Conservation (phyloP, 345 rosid species). For the Draba incana region DNA sequence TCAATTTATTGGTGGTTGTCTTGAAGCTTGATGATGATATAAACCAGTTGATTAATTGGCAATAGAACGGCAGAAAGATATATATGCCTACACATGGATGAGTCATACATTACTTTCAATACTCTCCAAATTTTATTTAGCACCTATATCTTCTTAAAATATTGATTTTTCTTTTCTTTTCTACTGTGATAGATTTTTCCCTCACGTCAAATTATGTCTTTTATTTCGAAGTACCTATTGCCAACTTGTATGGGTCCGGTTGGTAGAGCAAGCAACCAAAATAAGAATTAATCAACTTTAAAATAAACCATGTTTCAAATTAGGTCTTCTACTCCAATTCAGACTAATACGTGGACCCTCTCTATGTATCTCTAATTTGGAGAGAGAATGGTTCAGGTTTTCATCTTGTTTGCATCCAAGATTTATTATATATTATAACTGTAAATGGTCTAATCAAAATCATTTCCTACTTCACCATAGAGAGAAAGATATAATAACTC, state of each 20-base stretch:
- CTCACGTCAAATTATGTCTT: not conserved
- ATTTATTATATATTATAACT: not conserved
- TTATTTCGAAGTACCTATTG: slow-evolving; percentile 21
- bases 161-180: not conserved
- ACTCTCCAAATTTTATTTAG: not conserved
- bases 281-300: slow-evolving; percentile 1
- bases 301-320: slow-evolving; percentile 20
- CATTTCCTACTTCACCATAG: slow-evolving; percentile 9
- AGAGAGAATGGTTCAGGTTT: slow-evolving; percentile 15
- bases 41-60: not conserved
- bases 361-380: slow-evolving; percentile 26
- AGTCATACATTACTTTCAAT: slow-evolving; percentile 1
- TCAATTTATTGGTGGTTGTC: not conserved
- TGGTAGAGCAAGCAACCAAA: slow-evolving; percentile 25
- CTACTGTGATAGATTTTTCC: not conserved
- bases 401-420: slow-evolving; percentile 24
- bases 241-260: slow-evolving; percentile 36
- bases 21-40: not conserved
- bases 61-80: slow-evolving; percentile 3
- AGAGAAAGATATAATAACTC: too few relatives aligned
- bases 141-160: not conserved
- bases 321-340: slow-evolving; percentile 25
- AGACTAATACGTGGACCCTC: slow-evolving; percentile 32
- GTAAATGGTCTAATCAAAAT: not conserved
- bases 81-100: not conserved